Percentiles rank a stretch among this genome's conserved stretches.
These are phyloP conservation scores for Coleophoma cylindrospora DNA, from an alignment of 2,329 filamentous ascomycete genomes.

Conservation along the genomic window DNA sequence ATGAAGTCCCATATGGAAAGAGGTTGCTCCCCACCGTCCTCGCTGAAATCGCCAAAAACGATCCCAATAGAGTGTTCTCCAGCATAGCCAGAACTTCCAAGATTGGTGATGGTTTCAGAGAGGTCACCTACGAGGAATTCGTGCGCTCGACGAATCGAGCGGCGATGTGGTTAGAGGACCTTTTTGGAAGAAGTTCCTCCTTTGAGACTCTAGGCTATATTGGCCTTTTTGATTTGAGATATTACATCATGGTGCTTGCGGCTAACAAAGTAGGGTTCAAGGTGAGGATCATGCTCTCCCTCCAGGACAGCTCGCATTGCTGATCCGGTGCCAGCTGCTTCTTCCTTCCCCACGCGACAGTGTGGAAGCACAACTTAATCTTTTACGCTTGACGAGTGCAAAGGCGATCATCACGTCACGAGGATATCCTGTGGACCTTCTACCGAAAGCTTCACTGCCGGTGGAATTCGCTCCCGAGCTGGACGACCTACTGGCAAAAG, in stretches of 20 bases:
- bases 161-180: slow-evolving; percentile 1
- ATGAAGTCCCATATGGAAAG: neutral
- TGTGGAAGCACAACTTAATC: neutral
- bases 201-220: slow-evolving; percentile 8
- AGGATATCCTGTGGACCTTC: neutral
- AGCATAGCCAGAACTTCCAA: slow-evolving; percentile 1
- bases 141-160: neutral
- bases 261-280: slow-evolving; percentile 4
- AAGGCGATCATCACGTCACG: neutral
- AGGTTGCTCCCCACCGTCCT: neutral
- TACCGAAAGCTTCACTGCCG: neutral
- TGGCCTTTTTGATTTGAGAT: slow-evolving; percentile 4
- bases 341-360: neutral
- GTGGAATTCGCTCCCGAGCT: neutral
- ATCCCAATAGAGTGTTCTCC: slow-evolving; percentile 3
- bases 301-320: slow-evolving; percentile 1
- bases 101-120: slow-evolving; percentile 3
- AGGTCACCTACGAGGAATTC: slow-evolving; percentile 4
- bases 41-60: slow-evolving; percentile 1
- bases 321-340: neutral
- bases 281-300: neutral
- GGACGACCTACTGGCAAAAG: neutral
- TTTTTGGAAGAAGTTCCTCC: neutral
- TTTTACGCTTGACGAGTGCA: neutral
- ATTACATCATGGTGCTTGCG: slow-evolving; percentile 2